These are phyloP conservation scores for Coniochaeta sp. DNA, from an alignment of 2,329 filamentous ascomycete species.

Conservation along the genomic window DNA sequence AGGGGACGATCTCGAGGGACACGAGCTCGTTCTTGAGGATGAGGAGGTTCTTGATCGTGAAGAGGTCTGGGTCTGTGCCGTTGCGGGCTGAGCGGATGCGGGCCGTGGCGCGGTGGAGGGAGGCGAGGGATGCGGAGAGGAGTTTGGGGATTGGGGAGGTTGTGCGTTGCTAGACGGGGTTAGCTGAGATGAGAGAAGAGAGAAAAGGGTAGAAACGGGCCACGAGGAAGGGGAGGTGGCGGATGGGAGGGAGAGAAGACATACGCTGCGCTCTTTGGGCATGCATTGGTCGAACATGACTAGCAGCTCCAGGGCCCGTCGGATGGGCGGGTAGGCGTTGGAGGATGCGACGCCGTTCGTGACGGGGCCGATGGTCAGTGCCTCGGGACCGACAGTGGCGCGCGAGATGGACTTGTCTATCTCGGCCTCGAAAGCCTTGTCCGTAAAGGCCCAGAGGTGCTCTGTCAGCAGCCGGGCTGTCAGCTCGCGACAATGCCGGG, in stretches of 20 bases:
- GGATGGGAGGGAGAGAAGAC: background rate
- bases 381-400: slow-evolving; percentile 35
- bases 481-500: slow-evolving; percentile 46
- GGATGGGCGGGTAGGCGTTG: slow-evolving; percentile 51
- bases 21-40: slow-evolving; percentile 94
- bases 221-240: slow-evolving; percentile 18
- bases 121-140: slow-evolving; percentile 81
- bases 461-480: slow-evolving; percentile 48
- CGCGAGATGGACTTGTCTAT: slow-evolving; percentile 46
- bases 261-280: slow-evolving; percentile 54
- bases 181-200: slow-evolving; percentile 5
- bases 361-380: slow-evolving; percentile 42
- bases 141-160: slow-evolving; percentile 58
- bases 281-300: slow-evolving; percentile 57
- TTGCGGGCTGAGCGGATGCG: slow-evolving; percentile 56
- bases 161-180: slow-evolving; percentile 34
- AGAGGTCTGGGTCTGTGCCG: slow-evolving; percentile 71
- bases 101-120: slow-evolving; percentile 68
- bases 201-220: background rate
- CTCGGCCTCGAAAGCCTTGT: slow-evolving; percentile 46
- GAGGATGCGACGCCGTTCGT: slow-evolving; percentile 42
- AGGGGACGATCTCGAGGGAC: slow-evolving; percentile 82
- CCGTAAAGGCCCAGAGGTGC: slow-evolving; percentile 49
- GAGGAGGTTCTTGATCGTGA: slow-evolving; percentile 90
- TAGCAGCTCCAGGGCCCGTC: slow-evolving; percentile 49